These are phyloP conservation scores for Beauveria rudraprayagi DNA, from an alignment of 2,329 filamentous ascomycete species.

Conservation along the genomic window DNA sequence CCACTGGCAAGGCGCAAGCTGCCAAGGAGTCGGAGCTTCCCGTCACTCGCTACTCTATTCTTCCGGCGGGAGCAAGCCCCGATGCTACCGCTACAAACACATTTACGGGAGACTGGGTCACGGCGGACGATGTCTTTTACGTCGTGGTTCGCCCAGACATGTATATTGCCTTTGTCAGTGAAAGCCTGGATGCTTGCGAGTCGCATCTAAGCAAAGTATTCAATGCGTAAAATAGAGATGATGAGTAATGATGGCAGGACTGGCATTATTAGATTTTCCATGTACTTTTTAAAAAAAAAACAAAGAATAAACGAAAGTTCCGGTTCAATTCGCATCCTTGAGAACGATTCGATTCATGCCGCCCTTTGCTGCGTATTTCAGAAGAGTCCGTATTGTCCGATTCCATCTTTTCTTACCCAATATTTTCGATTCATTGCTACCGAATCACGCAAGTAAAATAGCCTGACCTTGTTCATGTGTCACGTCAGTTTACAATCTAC, in stretches of 20 bases:
- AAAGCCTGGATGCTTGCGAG: not conserved
- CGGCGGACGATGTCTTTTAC: constrained; percentile 19
- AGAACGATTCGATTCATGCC: too few relatives aligned
- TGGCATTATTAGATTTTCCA: too few relatives aligned
- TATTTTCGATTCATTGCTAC: not conserved
- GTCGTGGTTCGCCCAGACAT: constrained; percentile 33
- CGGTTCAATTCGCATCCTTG: too few relatives aligned
- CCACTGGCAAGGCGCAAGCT: constrained; percentile 9
- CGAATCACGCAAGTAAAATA: not conserved
- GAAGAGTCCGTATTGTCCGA: too few relatives aligned
- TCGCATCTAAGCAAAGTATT: not conserved
- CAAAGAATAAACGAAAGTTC: too few relatives aligned
- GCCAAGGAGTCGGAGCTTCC: not conserved
- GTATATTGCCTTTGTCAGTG: constrained; percentile 24
- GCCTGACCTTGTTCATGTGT: not conserved
- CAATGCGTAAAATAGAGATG: not conserved
- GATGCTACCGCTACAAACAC: constrained; percentile 8
- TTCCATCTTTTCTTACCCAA: not conserved
- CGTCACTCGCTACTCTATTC: not conserved
- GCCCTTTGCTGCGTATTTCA: too few relatives aligned
- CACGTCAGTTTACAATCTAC: not conserved
- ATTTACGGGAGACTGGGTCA: constrained; percentile 25
- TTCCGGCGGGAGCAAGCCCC: not conserved
- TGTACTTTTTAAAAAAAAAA: not conserved
- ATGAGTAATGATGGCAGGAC: not conserved